These are phyloP conservation scores for Aspergillus haitiensis DNA, from an alignment of 495 filamentous ascomycete genomes.

Conservation along the genomic window DNA sequence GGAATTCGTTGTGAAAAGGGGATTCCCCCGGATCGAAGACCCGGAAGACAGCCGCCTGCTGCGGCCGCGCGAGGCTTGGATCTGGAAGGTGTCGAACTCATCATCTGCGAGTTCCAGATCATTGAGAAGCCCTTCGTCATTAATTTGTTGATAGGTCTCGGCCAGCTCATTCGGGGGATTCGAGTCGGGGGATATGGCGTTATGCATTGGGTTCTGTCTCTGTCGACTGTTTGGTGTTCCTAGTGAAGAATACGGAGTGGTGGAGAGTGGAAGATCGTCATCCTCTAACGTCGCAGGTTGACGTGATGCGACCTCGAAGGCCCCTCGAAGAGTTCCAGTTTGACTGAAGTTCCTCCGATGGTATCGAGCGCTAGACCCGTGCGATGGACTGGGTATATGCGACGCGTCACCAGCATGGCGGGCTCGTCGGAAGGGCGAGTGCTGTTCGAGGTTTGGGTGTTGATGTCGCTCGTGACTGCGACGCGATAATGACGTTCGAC, in stretches of 20 bases:
- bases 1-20: constrained; percentile 20
- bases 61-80: constrained; percentile 19
- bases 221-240: constrained; percentile 17
- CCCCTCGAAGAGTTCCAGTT: constrained; percentile 41
- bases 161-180: constrained; percentile 45
- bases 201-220: constrained; percentile 14
- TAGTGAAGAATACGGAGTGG: constrained; percentile 9
- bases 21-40: constrained; percentile 23
- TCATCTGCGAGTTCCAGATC: constrained; percentile 34
- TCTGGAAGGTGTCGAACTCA: constrained; percentile 24
- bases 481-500: constrained; percentile 27
- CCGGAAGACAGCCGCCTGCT: constrained; percentile 33
- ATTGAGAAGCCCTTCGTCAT: constrained; percentile 44
- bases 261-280: constrained; percentile 13
- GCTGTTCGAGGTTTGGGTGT: constrained; percentile 19
- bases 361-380: constrained; percentile 30
- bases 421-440: constrained; percentile 41
- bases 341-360: constrained; percentile 33
- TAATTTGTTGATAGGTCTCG: constrained; percentile 48
- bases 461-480: constrained; percentile 32
- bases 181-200: constrained; percentile 29
- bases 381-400: constrained; percentile 32
- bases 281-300: constrained; percentile 28
- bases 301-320: constrained; percentile 34
- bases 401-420: constrained; percentile 35